Evolutionary conservation across 1,139 yeast genomes (phyloP).

Genomic region (Blastobotrys elegans): DNA sequence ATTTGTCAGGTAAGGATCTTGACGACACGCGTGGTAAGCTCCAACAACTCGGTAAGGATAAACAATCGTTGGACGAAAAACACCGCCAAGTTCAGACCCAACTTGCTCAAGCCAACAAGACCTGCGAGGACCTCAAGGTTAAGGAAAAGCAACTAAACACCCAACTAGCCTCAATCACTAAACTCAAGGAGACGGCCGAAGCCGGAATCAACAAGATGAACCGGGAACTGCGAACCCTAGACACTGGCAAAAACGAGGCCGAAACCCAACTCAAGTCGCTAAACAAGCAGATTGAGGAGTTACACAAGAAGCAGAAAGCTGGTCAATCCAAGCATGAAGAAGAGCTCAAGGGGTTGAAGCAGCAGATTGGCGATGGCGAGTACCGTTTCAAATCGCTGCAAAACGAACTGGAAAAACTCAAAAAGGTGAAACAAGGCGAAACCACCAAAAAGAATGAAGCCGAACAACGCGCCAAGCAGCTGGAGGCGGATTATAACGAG

Average conservation of each 20-base stretch:
- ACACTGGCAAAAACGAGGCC: conserved; percentile 52
- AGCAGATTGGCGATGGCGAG: conserved; percentile 15
- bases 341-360: conserved; percentile 15
- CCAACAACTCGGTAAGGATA: conserved; percentile 8
- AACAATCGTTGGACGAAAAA: conserved; percentile 17
- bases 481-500: conserved; percentile 24
- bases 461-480: conserved; percentile 21
- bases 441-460: conserved; percentile 11
- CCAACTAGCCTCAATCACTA: conserved; percentile 39
- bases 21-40: conserved; percentile 10
- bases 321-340: conserved; percentile 12
- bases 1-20: conserved; percentile 15
- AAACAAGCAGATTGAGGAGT: conserved; percentile 23
- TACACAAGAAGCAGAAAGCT: conserved; percentile 23
- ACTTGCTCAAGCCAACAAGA: conserved; percentile 19
- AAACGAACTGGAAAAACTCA: conserved; percentile 15
- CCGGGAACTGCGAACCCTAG: conserved; percentile 65
- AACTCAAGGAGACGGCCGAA: conserved; percentile 66
- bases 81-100: conserved; percentile 16
- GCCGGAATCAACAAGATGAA: conserved; percentile 89
- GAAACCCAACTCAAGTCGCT: conserved; percentile 41
- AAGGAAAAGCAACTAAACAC: conserved; percentile 38
- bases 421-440: conserved; percentile 13
- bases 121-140: conserved; percentile 27
- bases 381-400: conserved; percentile 16